Base-by-base conservation (phyloP, 192 early-diverging fungal genomes). In the Backusella liffmaniae region DNA sequence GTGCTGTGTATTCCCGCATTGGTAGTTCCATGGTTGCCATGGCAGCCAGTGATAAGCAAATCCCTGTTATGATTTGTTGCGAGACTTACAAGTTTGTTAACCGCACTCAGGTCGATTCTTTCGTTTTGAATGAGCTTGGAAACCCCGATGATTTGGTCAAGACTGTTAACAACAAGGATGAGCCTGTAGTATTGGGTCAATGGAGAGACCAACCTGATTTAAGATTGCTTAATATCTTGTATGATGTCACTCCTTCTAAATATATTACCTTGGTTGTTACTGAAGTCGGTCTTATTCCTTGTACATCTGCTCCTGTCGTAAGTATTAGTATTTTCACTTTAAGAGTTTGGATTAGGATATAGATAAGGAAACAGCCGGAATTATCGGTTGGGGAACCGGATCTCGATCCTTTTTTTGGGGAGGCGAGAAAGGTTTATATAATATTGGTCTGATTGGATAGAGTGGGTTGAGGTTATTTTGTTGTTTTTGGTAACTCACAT, bases 51-150 rank as follows among this genome's bases (percentile, higher is more conserved):
- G 93, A 94, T 59, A 87, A 86, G 66, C 89, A 95, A 80, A 89
- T 98, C n/a, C 97, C 97, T 7, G 96, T 99, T 26, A 96, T 99
- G 83, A 95, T 96, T 5, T 88, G 92, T 69, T 96, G 96, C 80
- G 97, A 98, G 83, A 94, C 92, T 2, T 98, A 97, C 85, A 99
- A 99, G 86, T 99, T 99, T 75, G 91, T 90, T 72, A 94, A 97
- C 49, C 86, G 90, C 13, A 93, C 95, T 36, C 94, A 97, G 82
- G 84, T 99, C 23, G 98, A 99, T 83, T 95, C 96, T 16, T 93
- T 98, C 76, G 97, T 97, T 4, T 91, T 90, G 94, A 99, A 99
- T 83, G 98, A 99, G 82, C 89, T 97, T 72, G 96, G 88, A n/a
- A 89, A 95, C 79, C 93, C 96, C 1, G 94, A 97, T 74, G 92